Evolutionary conservation across 1,284 basidiomycete species (phyloP), one percentile per base, ranked within the genome.

Genomic region (Meripilus lineatus): DNA sequence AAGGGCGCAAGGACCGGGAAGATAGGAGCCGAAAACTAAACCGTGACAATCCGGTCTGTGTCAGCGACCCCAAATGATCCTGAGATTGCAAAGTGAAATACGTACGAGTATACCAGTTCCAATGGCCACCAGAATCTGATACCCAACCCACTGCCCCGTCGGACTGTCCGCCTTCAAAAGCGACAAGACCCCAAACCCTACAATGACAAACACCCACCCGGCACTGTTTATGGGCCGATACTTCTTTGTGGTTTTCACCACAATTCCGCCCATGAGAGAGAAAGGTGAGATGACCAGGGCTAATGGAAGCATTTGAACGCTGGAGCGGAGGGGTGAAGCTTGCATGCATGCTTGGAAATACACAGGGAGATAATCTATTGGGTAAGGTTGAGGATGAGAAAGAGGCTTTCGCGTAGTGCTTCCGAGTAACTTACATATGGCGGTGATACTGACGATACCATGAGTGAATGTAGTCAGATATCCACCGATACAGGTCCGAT

Each of bases 341-440:
- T 61, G 40, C 53, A 63, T 48, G 42, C 61, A 58, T 1, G 65
- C 63, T 49, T 72, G 69, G 52, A 69, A 70, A 55, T 65, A 73
- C 0, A 67, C 57, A 1, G 65, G 63, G 1, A 68, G 43, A 40
- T 66, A 67, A 38, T 59, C 64, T 65, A 44, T 18, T 14, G 22
- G 15, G 28, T 10, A 20, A 24, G n/a, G 6, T 24, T 43, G 18
- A 34, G 10, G 28, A 32, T n/a, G 28, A 32, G 28, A n/a, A 32
- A 10, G 10, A n/a, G 28, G 10, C 28, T n/a, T 32, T n/a, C 28
- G 28, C 28, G 28, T 10, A n/a, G n/a, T n/a, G n/a, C n/a, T n/a
- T n/a, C n/a, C n/a, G n/a, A n/a, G n/a, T n/a, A n/a, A 35, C 51
- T 26, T 32, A 52, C 51, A 52, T 13, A 50, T 44, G 32, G 48